A percentile compares a stretch with the other conserved stretches of the same genome.
Conservation (phyloP, 2,329 filamentous ascomycete species). For the Ceratocystis smalleyi region DNA sequence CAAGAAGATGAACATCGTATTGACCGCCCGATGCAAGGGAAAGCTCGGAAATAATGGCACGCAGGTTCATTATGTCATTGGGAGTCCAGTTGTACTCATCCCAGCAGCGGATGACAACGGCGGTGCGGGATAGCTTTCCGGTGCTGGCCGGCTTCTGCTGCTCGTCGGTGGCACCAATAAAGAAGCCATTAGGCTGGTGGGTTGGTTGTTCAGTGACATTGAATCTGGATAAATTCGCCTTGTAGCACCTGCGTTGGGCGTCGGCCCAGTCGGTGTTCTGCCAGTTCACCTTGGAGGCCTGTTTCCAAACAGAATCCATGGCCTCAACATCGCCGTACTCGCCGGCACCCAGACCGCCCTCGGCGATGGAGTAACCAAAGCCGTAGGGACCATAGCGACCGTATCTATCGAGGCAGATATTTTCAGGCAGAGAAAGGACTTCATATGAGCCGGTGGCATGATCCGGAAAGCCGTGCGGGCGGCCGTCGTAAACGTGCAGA, state of each 20-base stretch:
- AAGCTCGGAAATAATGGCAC: constrained; percentile 71
- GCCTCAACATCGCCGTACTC: constrained; percentile 72
- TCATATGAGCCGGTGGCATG: constrained; percentile 78
- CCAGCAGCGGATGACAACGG: constrained; percentile 71
- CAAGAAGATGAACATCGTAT: constrained; percentile 72
- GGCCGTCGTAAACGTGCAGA: constrained; percentile 59
- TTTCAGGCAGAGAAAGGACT: constrained; percentile 58
- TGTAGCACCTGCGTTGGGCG: constrained; percentile 57
- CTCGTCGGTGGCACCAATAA: constrained; percentile 28
- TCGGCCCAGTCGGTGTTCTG: constrained; percentile 63
- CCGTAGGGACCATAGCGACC: constrained; percentile 82
- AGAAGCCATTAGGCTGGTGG: constrained; percentile 34
- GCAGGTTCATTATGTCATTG: constrained; percentile 67
- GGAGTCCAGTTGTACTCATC: constrained; percentile 62
- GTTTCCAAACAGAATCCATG: constrained; percentile 61
- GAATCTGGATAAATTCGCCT: constrained; percentile 56
- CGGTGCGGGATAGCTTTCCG: constrained; percentile 42
- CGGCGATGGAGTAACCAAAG: constrained; percentile 63
- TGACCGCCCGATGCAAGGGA: constrained; percentile 67
- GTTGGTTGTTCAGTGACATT: constrained; percentile 26
- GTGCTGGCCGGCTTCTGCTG: constrained; percentile 17
- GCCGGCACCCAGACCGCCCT: constrained; percentile 71
- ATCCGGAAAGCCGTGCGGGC: constrained; percentile 71
- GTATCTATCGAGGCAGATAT: constrained; percentile 87
- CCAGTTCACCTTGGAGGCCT: constrained; percentile 59